Percentiles rank a stretch among this genome's conserved stretches.
phyloP scores from a whole-genome alignment of 331 rosid species.

The Acacia concinna region DNA sequence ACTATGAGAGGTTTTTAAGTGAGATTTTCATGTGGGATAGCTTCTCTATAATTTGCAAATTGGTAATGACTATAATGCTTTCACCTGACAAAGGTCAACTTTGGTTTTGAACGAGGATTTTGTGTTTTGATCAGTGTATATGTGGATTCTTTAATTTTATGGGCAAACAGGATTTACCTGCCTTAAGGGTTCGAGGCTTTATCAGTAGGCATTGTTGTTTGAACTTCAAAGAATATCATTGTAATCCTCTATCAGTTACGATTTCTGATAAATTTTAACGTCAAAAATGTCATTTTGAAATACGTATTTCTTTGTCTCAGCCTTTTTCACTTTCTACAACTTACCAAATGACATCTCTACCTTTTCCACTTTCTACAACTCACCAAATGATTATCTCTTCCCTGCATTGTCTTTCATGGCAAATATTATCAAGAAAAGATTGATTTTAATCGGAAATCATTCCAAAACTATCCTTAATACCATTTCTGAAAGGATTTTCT shows the following conservation, averaged over 20 bases:
- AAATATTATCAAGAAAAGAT: neutral
- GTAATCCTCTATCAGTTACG: neutral
- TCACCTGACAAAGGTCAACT: neutral
- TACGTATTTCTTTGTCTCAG: neutral
- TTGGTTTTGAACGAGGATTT: neutral
- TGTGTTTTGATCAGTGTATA: neutral
- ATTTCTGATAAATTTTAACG: neutral
- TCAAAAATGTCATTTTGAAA: neutral
- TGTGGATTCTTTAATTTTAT: neutral
- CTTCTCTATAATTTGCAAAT: constrained; percentile 1
- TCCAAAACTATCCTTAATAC: neutral
- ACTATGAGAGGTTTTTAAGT: neutral
- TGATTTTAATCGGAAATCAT: neutral
- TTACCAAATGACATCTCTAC: neutral
- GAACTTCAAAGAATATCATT: neutral
- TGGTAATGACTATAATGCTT: neutral
- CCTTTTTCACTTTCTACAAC: neutral
- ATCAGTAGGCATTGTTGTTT: neutral
- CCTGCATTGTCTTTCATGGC: neutral
- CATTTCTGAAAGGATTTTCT: neutral
- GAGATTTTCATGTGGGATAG: neutral
- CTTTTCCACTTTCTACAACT: neutral
- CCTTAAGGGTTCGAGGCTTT: neutral
- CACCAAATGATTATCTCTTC: neutral
- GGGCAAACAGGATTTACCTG: neutral